Percentiles rank a stretch among this genome's conserved stretches.
phyloP scores from a whole-genome alignment of 1,139 yeast species.

The Geotrichum macrosporum region DNA sequence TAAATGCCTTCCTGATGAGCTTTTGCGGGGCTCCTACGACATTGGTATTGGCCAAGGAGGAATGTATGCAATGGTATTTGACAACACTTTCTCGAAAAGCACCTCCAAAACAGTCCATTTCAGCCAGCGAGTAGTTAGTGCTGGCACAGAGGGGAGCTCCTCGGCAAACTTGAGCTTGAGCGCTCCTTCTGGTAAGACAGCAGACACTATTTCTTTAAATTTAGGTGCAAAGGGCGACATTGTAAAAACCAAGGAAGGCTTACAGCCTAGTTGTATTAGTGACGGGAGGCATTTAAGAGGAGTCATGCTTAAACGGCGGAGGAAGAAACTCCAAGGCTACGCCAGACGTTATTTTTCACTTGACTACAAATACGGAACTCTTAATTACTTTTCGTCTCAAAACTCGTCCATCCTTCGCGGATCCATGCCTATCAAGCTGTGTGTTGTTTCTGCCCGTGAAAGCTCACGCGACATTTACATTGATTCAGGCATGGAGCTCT shows the following conservation, averaged over 20 bases:
- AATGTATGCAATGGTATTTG: conserved; percentile 82
- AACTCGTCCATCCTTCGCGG: conserved; percentile 73
- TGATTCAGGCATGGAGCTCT: conserved; percentile 96
- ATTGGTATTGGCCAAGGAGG: conserved; percentile 49
- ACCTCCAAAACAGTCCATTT: conserved; percentile 77
- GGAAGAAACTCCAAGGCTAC: conserved; percentile 79
- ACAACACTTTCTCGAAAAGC: conserved; percentile 84
- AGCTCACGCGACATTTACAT: conserved; percentile 66
- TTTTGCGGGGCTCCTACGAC: conserved; percentile 52
- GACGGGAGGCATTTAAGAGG: conserved; percentile 53
- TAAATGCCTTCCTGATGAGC: conserved; percentile 38
- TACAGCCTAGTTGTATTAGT: conserved; percentile 25
- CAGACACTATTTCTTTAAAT: conserved; percentile 26
- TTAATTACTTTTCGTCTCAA: conserved; percentile 75
- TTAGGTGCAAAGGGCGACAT: no score
- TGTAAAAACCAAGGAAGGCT: conserved; percentile 1
- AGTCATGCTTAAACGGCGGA: conserved; percentile 68
- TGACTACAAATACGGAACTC: conserved; percentile 74
- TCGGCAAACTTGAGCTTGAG: not conserved
- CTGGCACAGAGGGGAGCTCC: not conserved
- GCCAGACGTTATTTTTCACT: conserved; percentile 78
- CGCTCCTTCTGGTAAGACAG: conserved; percentile 20
- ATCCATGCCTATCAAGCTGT: conserved; percentile 79
- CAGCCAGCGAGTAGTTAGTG: conserved; percentile 45
- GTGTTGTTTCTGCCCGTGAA: conserved; percentile 76